Evolutionary conservation across 257 asterid genomes (phyloP), one percentile per base, ranked within the genome.

Genomic region (Ocimum tenuiflorum): DNA sequence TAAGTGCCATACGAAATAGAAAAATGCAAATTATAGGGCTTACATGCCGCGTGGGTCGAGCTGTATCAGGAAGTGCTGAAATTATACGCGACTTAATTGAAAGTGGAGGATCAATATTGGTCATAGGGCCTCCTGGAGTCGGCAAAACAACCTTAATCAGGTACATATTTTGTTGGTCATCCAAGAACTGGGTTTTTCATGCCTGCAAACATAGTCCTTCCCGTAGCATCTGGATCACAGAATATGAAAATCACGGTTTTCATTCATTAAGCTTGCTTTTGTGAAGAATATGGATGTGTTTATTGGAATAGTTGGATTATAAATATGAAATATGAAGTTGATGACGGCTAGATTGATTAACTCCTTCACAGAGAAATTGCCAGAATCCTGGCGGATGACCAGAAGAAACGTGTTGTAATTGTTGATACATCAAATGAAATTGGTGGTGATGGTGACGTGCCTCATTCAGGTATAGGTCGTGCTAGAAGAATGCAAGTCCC

Each of bases 401-500:
- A 83, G 77, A 77, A 76, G 50, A 92, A 89, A 73, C 97, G 97
- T 18, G 99, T 92, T 10, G 95, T 92, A 58, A 86, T 92, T 71
- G 97, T 92, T 67, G 99, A 92, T 72, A 92, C 99, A 8, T 92
- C 99, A 4, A 92, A 92, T 78, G 99, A 92, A 78, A 92, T 92
- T 8, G 99, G 99, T 55, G 99, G 99, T 13, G 97, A 92, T 49
- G 99, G 99, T 17, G 97, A 92, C 60, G 85, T 92, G 61, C 99
- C 99, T 72, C 99, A 92, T 83, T 84, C 88, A 46, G 99, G 96
- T 61, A 92, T 92, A 15, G 99, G 99, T n/a, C 85, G 89, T 65
- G 96, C 99, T 69, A 84, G 99, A 83, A 84, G 99, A 80, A 92
- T 92, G 97, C 99, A 89, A 85, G 97, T 89, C 36, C 95, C 96